phyloP scores from a whole-genome alignment of 208 protist species.

The Phytomonas sp. region DNA sequence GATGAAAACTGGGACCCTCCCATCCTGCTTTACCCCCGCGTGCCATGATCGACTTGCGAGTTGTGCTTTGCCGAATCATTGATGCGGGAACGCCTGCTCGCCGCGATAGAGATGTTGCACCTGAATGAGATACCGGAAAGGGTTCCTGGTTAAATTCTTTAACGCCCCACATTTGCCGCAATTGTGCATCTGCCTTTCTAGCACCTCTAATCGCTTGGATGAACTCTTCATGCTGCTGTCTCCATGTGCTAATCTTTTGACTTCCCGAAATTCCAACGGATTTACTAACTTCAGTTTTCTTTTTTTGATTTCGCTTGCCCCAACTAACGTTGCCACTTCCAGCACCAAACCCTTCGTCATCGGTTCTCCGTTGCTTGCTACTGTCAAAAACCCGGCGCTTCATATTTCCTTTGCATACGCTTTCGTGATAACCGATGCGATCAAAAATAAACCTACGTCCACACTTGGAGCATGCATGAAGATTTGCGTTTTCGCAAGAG shows the following conservation, averaged over 20 bases:
- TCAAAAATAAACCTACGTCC: slow-evolving; percentile 83
- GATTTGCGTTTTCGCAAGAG: slow-evolving; percentile 31
- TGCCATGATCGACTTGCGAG: slow-evolving; percentile 39
- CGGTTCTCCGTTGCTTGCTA: slow-evolving; percentile 53
- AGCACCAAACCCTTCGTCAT: slow-evolving; percentile 16
- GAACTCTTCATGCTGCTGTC: slow-evolving; percentile 86
- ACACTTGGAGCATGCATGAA: slow-evolving; percentile 83
- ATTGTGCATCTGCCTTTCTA: slow-evolving; percentile 18
- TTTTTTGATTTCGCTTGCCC: slow-evolving; percentile 12
- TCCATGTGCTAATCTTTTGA: slow-evolving; percentile 49
- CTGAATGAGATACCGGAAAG: not conserved
- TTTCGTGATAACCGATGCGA: slow-evolving; percentile 86
- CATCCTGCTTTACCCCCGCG: slow-evolving; percentile 25
- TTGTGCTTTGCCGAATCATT: slow-evolving; percentile 51
- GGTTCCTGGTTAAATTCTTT: not conserved
- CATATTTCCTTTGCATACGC: slow-evolving; percentile 69
- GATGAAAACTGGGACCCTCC: slow-evolving; percentile 7
- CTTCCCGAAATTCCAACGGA: not conserved
- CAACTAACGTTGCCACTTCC: slow-evolving; percentile 15
- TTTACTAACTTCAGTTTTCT: slow-evolving; percentile 11
- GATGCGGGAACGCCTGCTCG: slow-evolving; percentile 32
- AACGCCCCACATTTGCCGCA: slow-evolving; percentile 46
- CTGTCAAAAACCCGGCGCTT: slow-evolving; percentile 78
- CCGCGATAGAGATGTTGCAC: slow-evolving; percentile 1
- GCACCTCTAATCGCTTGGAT: slow-evolving; percentile 64